Conservation (phyloP, 1,139 yeast species). For the Wickerhamiella pararugosa region DNA sequence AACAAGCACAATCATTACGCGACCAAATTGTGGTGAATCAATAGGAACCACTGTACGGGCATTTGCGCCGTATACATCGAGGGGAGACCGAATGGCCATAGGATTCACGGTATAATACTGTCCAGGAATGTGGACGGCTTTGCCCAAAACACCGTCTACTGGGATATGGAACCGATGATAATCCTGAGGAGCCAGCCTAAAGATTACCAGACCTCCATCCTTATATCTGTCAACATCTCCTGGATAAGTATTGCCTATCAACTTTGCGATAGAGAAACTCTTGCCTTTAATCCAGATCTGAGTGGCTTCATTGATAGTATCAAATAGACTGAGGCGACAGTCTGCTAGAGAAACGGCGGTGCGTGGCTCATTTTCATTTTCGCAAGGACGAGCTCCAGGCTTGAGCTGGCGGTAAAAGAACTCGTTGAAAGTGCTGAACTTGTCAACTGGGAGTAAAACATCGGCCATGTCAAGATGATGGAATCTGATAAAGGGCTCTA, state of each 20-base stretch:
- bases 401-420: constrained; percentile 72
- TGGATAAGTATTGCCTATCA: constrained; percentile 45
- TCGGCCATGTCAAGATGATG: constrained; percentile 63
- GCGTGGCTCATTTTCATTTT: constrained; percentile 34
- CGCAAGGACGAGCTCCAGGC: constrained; percentile 56
- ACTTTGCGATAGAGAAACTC: constrained; percentile 51
- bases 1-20: constrained; percentile 62
- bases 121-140: constrained; percentile 59
- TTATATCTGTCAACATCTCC: constrained; percentile 34
- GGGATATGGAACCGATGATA: constrained; percentile 91
- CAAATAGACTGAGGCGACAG: constrained; percentile 64
- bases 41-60: constrained; percentile 66
- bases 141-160: constrained; percentile 55
- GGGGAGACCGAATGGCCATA: constrained; percentile 77
- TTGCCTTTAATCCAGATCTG: constrained; percentile 83
- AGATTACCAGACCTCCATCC: constrained; percentile 55
- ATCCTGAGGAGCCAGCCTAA: constrained; percentile 91
- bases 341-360: constrained; percentile 77
- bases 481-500: constrained; percentile 64
- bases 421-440: constrained; percentile 65
- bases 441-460: constrained; percentile 36
- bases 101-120: constrained; percentile 95
- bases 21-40: constrained; percentile 58
- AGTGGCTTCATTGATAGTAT: constrained; percentile 47
- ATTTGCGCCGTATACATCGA: constrained; percentile 91